Conservation (phyloP, 1,139 yeast species). For the Debaryomyces sp. region DNA sequence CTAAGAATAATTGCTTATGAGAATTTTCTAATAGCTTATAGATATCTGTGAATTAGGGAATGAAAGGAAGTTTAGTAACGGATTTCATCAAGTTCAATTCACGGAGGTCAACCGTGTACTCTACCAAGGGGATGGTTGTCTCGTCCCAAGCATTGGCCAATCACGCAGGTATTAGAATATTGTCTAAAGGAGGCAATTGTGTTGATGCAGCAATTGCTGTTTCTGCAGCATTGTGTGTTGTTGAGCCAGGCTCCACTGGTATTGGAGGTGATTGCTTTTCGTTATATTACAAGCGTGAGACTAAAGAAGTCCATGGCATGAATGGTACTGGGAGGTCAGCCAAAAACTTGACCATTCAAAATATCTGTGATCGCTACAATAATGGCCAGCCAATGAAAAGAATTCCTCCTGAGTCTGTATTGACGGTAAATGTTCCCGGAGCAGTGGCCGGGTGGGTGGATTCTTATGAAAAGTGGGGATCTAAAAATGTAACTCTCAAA, state of each 20-base stretch:
- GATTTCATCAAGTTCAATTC: constrained; percentile 43
- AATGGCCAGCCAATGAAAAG: constrained; percentile 44
- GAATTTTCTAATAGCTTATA: background rate
- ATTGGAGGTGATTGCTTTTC: constrained; percentile 85
- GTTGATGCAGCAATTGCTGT: constrained; percentile 82
- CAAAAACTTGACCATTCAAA: constrained; percentile 49
- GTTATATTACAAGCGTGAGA: constrained; percentile 54
- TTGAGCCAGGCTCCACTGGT: constrained; percentile 81
- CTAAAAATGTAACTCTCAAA: constrained; percentile 60
- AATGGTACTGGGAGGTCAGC: constrained; percentile 83
- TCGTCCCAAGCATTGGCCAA: constrained; percentile 79
- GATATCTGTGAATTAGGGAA: no score
- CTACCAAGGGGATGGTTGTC: constrained; percentile 73
- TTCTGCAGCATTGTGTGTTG: constrained; percentile 70
- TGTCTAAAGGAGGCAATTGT: constrained; percentile 77
- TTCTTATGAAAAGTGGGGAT: constrained; percentile 70
- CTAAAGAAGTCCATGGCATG: constrained; percentile 60
- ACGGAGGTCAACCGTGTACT: constrained; percentile 76
- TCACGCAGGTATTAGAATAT: constrained; percentile 69
- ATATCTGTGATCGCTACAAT: constrained; percentile 45
- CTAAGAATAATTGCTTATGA: background rate
- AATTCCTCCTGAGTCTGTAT: constrained; percentile 52
- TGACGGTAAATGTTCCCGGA: constrained; percentile 74
- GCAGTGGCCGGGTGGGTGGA: constrained; percentile 80
- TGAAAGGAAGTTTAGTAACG: background rate